phyloP scores from a whole-genome alignment of 352 stramenopile species.

The Aphanomyces cochlioides region DNA sequence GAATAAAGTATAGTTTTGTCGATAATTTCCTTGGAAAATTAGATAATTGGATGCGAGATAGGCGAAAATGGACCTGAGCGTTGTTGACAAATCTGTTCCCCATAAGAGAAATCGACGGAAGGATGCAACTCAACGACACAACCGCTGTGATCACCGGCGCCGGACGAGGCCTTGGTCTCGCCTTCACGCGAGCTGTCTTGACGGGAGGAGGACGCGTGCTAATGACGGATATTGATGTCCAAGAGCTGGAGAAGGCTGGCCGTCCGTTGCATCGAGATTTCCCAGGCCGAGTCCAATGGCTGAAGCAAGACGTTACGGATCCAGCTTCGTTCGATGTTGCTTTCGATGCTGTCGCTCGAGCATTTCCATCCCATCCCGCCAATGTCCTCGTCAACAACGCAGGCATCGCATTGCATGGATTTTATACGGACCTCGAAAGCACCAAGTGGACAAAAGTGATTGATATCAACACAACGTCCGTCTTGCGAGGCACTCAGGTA shows the following conservation, averaged over 20 bases:
- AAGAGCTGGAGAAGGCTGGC: constrained; percentile 53
- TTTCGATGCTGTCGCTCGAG: constrained; percentile 57
- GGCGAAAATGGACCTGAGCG: no score
- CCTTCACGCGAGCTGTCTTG: constrained; percentile 60
- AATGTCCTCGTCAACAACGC: constrained; percentile 83
- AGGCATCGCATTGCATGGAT: constrained; percentile 58
- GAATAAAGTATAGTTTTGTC: no score
- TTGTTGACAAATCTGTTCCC: neutral
- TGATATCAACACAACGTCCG: constrained; percentile 62
- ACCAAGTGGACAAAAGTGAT: constrained; percentile 63
- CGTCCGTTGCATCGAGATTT: constrained; percentile 58
- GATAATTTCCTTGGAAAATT: no score
- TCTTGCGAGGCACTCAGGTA: constrained; percentile 65
- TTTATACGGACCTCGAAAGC: constrained; percentile 36
- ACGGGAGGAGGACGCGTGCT: constrained; percentile 50
- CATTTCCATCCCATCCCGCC: constrained; percentile 48
- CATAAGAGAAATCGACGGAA: neutral
- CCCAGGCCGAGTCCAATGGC: constrained; percentile 53
- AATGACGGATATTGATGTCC: constrained; percentile 72
- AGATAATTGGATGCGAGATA: no score
- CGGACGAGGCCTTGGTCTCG: constrained; percentile 58
- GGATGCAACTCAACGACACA: constrained; percentile 59
- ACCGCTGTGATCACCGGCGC: constrained; percentile 71
- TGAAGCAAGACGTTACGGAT: constrained; percentile 69
- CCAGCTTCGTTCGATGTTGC: constrained; percentile 51